Evolutionary conservation across 495 filamentous ascomycete genomes (phyloP).

Genomic region (Halenospora varia): DNA sequence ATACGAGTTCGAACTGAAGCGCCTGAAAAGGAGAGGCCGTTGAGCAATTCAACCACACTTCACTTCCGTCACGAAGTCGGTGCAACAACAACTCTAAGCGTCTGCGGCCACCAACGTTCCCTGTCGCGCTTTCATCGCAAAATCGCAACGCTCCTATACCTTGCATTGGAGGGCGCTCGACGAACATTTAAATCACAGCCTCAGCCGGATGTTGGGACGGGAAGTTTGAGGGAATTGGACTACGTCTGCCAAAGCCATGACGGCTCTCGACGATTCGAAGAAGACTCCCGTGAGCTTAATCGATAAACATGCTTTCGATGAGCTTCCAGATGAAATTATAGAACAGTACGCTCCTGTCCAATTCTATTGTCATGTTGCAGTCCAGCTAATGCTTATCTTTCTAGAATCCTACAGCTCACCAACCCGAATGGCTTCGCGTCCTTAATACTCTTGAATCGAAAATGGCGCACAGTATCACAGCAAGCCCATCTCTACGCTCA

Average conservation of each 20-base stretch:
- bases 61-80: background rate
- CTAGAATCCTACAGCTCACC: conserved; percentile 69
- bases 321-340: background rate
- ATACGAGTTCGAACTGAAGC: background rate
- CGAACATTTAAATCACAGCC: background rate
- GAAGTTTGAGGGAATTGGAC: background rate
- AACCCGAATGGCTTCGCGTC: conserved; percentile 82
- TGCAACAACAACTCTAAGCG: background rate
- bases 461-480: conserved; percentile 73
- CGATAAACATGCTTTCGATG: background rate
- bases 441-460: conserved; percentile 70
- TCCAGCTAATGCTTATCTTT: background rate
- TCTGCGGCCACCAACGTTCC: background rate
- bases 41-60: background rate
- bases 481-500: conserved; percentile 68
- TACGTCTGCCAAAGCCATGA: background rate
- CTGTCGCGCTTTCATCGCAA: background rate
- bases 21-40: background rate
- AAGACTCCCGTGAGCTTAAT: background rate
- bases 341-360: background rate
- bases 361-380: background rate
- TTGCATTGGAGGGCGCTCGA: background rate
- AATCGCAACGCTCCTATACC: background rate
- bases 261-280: background rate
- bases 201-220: background rate